phyloP scores from a whole-genome alignment of 108 stramenopile genomes.

The Pseudonitzschia multiseries region DNA sequence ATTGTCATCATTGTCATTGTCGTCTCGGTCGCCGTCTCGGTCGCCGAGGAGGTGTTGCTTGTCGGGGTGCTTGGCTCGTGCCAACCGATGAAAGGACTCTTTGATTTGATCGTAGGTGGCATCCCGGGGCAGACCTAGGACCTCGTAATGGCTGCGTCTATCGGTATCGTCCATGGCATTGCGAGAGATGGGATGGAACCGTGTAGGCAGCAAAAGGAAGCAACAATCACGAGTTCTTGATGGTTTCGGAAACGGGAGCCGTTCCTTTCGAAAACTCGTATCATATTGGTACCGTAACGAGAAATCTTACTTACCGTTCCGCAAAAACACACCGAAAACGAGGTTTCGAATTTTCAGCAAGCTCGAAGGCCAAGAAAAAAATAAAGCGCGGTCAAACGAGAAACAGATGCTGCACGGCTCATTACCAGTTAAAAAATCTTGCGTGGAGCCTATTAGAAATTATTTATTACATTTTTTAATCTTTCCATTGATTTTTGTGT shows the following conservation, averaged over 20 bases:
- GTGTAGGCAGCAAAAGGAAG: not conserved
- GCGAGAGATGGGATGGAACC: not conserved
- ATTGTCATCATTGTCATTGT: not conserved
- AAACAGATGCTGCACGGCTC: not conserved
- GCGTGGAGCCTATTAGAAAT: not conserved
- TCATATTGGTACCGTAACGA: too few relatives aligned
- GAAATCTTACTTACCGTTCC: too few relatives aligned
- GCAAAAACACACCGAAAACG: not conserved
- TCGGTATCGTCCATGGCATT: not conserved
- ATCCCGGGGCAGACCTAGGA: slow-evolving; percentile 56
- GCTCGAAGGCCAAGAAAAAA: too few relatives aligned
- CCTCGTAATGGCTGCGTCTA: slow-evolving; percentile 65
- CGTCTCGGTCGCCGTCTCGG: slow-evolving; percentile 18
- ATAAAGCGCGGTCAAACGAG: not conserved
- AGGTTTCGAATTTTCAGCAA: not conserved
- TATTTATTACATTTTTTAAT: not conserved
- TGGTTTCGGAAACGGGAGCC: too few relatives aligned
- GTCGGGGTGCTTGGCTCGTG: slow-evolving; percentile 66
- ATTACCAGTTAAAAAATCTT: not conserved
- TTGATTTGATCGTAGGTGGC: slow-evolving; percentile 76
- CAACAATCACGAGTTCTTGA: not conserved
- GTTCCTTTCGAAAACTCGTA: too few relatives aligned
- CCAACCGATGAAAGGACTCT: slow-evolving; percentile 60
- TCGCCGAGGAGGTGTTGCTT: slow-evolving; percentile 21
- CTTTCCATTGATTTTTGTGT: not conserved